Base-by-base conservation (phyloP, 1,284 basidiomycete genomes). In the Sporisorium graminicola region DNA sequence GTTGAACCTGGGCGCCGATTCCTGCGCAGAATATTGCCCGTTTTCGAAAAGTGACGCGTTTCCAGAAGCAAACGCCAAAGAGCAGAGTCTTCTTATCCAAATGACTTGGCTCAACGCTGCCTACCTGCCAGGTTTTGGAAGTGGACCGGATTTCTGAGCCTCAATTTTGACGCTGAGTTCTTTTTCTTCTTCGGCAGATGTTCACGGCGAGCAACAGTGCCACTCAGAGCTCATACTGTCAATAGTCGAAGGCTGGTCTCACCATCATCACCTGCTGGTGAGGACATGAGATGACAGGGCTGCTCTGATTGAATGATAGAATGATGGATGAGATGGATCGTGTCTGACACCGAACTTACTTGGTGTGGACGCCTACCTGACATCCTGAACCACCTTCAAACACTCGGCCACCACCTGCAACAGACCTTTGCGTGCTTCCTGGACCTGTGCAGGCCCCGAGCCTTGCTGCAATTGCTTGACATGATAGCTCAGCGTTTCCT, bases 401-500 rank as follows among this genome's bases (percentile, higher is more conserved):
- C 69, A 72, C 31, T 72, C 59, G n/a, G 64, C 64, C 52, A 72
- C 24, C 20, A 63, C 59, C 51, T 72, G 59, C 9, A 72, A 31
- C 13, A 72, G 55, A 27, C 58, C 56, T 20, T 66, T 62, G 42
- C 69, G 64, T 22, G 64, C 59, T 49, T 72, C 63, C 20, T 65
- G 24, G 29, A 72, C 64, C 12, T 72, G 69, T 10, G 56, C 27
- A n/a, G 59, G 56, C 18, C 33, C 56, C 0, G 42, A 29, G 8
- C 5, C 27, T 27, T 51, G 53, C 42, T 63, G 62, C 13, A 65
- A 56, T 40, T 56, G 63, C 18, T 44, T 40, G 2, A 72, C 44
- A 29, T 72, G 69, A 27, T 72, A 29, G 33, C 42, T 31, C 18
- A 72, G 58, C 10, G 20, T 56, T 4, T 59, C 33, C 20, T 66